A percentile compares a stretch with the other conserved stretches of the same genome.
These are phyloP conservation scores for Coemansia sp. DNA, from an alignment of 192 early-diverging fungal genomes.

Conservation along the genomic window DNA sequence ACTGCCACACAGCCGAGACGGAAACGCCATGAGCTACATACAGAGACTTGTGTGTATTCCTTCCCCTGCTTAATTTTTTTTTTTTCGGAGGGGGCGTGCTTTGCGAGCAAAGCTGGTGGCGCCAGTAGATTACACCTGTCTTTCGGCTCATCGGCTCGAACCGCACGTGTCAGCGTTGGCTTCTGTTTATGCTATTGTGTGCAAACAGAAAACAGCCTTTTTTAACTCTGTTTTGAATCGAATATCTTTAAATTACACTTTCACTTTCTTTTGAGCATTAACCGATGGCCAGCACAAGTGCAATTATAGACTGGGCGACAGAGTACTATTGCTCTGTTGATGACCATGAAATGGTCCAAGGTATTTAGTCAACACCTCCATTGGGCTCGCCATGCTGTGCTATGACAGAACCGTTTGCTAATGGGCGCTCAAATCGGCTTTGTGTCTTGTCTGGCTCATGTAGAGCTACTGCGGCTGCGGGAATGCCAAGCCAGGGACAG, in stretches of 20 bases:
- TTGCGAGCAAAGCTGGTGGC: neutral
- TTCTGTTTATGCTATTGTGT: neutral
- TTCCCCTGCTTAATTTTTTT: neutral
- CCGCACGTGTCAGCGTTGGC: slow-evolving; percentile 2
- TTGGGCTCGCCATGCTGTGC: neutral
- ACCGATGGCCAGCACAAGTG: neutral
- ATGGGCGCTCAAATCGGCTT: neutral
- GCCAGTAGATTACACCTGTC: neutral
- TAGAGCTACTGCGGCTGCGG: slow-evolving; percentile 32
- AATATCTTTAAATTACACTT: neutral
- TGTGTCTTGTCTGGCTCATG: neutral
- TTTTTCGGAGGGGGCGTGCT: neutral
- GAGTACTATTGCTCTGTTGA: slow-evolving; percentile 39
- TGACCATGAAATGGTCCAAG: slow-evolving; percentile 34
- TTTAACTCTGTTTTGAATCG: neutral
- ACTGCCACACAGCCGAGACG: neutral
- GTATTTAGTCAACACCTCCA: neutral
- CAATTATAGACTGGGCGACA: slow-evolving; percentile 43
- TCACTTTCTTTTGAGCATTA: neutral
- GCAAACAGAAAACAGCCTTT: too few species aligned
- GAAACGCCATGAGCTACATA: neutral
- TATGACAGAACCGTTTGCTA: neutral
- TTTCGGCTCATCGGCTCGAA: neutral
- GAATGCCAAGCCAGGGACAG: slow-evolving; percentile 4
- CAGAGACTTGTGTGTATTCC: neutral